Evolutionary conservation across 495 filamentous ascomycete genomes (phyloP), one percentile per base, ranked within the genome.

Genomic region (Penicillium turbatum): DNA sequence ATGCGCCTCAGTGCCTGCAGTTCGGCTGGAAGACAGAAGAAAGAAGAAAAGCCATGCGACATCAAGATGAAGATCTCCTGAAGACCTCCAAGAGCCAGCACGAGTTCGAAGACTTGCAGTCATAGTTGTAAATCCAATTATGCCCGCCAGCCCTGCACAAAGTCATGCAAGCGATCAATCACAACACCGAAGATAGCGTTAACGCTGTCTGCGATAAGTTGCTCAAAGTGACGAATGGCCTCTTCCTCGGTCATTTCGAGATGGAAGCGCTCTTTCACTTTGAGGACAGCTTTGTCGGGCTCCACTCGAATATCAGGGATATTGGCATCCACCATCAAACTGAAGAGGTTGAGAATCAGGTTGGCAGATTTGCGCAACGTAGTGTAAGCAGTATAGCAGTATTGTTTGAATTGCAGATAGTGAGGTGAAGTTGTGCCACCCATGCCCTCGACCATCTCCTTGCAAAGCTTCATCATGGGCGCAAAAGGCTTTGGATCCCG

Each of bases 391-490:
- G 95, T 92, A 68, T 95, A 97, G 69, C 91, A 96, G 70, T 97
- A 95, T 60, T 90, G 86, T 63, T 92, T 90, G 71, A 97, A 99
- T 39, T 87, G 81, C 12, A 83, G 70, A 65, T 95, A 97, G 42
- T 95, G 83, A 15, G 86, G 81, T 24, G 86, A 88, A 26, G 78
- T 77, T 5, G 83, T 76, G 6, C 95, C 92, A 50, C 93, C 93
- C 93, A 99, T 97, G 48, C 91, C 92, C 61, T 97, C 93, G 12
- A 97, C 87, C 93, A 99, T 99, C 64, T 99, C 93, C 61, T 90
- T 90, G 70, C 87, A 89, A 17, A 99, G 82, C 62, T 99, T 99
- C 86, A 99, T 95, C 55, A 88, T 84, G 1, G 93, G 93, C 2
- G 93, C 91, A 63, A 97, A 97, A 3, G 93, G 93, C 60, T 99